phyloP scores from a whole-genome alignment of 139 green algal species.

The Pseudopediastrum boryanum region DNA sequence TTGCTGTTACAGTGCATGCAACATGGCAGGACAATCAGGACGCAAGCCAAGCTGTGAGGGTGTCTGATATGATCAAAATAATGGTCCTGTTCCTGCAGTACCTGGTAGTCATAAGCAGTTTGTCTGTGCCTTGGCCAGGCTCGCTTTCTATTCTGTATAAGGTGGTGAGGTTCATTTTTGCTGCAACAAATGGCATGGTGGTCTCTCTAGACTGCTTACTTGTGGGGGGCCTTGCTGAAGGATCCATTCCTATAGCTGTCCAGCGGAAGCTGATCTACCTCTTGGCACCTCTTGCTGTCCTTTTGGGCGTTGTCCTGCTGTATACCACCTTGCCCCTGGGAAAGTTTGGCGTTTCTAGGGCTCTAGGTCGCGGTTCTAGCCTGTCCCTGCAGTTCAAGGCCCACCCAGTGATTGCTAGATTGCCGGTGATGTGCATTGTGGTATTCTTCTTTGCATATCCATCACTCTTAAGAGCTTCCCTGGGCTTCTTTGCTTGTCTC shows the following conservation, averaged over 20 bases:
- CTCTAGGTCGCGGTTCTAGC: not conserved
- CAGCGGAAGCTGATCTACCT: not conserved
- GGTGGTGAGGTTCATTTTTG: not conserved
- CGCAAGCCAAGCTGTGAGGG: too few relatives aligned
- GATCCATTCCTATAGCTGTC: not conserved
- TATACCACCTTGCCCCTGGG: too few relatives aligned
- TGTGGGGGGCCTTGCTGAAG: not conserved
- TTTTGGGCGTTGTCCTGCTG: not conserved
- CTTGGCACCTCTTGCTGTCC: not conserved
- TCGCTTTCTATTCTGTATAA: not conserved
- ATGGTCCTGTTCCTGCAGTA: slow-evolving; percentile 2
- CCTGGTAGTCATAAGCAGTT: not conserved
- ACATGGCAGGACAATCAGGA: too few relatives aligned
- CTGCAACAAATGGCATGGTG: not conserved
- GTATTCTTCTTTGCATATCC: not conserved
- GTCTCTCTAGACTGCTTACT: slow-evolving; percentile 2
- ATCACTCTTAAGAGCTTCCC: not conserved
- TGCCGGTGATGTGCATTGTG: not conserved
- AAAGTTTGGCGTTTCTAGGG: not conserved
- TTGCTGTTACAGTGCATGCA: too few relatives aligned
- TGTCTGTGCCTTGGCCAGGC: not conserved
- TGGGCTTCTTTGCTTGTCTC: slow-evolving; percentile 1
- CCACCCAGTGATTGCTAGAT: too few relatives aligned
- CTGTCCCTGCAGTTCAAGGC: too few relatives aligned
- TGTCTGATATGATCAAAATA: too few relatives aligned